A percentile compares a stretch with the other conserved stretches of the same genome.
Conservation (phyloP, 1,284 basidiomycete species). For the Puccinia triticina region DNA sequence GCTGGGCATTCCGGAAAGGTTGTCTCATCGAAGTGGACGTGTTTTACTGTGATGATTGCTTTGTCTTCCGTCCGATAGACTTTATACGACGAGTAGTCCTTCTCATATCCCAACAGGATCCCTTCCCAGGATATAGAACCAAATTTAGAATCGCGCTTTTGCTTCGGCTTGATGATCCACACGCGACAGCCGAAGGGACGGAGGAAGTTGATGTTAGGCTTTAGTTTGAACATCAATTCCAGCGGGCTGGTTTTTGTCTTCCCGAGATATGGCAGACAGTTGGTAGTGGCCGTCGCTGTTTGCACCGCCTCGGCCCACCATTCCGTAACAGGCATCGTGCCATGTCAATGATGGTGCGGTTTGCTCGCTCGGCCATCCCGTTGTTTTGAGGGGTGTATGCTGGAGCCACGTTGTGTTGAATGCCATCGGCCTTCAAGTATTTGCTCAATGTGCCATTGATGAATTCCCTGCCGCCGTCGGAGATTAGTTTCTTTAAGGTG, state of each 20-base stretch:
- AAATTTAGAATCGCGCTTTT: neutral
- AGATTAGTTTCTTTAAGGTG: neutral
- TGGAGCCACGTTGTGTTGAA: neutral
- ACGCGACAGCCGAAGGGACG: neutral
- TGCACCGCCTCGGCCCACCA: too few relatives aligned
- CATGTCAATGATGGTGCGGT: slow-evolving; percentile 11
- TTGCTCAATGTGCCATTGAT: too few relatives aligned
- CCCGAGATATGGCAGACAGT: neutral
- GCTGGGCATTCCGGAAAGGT: neutral
- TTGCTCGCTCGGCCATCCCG: neutral
- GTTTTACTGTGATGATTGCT: neutral
- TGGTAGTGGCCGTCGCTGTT: too few relatives aligned
- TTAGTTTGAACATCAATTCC: neutral
- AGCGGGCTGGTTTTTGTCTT: neutral
- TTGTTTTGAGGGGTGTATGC: neutral
- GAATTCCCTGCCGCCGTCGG: too few relatives aligned
- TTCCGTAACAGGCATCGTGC: neutral
- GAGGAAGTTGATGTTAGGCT: neutral
- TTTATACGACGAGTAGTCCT: neutral
- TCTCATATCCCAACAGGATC: neutral
- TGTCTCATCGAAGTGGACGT: neutral
- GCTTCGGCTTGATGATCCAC: too few relatives aligned
- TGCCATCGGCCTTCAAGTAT: too few relatives aligned
- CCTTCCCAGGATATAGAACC: neutral
- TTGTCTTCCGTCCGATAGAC: neutral